A percentile compares a stretch with the other conserved stretches of the same genome.
phyloP scores from a whole-genome alignment of 495 filamentous ascomycete genomes.

The Podospora sp. region DNA sequence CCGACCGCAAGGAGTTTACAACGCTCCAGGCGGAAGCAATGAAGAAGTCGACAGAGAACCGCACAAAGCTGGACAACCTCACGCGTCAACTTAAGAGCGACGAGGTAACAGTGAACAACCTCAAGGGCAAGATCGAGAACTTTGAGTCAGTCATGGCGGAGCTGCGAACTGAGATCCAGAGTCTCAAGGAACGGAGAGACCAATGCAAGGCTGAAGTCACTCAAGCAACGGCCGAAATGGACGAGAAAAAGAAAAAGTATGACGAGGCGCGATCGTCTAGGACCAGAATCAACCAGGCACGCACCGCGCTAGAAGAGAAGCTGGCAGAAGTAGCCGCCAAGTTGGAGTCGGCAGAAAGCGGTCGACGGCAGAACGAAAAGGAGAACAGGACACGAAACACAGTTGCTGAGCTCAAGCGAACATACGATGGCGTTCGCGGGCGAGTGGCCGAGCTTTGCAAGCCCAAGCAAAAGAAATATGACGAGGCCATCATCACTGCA shows the following conservation, averaged over 20 bases:
- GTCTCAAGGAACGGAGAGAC: constrained; percentile 67
- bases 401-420: constrained; percentile 81
- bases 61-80: constrained; percentile 81
- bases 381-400: constrained; percentile 76
- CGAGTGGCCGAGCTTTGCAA: constrained; percentile 90
- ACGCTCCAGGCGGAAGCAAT: constrained; percentile 83
- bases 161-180: constrained; percentile 69
- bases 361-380: constrained; percentile 78
- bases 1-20: constrained; percentile 88
- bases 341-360: constrained; percentile 79
- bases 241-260: constrained; percentile 85
- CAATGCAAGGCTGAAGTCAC: constrained; percentile 62
- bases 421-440: constrained; percentile 89
- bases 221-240: constrained; percentile 73
- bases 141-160: constrained; percentile 72
- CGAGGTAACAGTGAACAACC: constrained; percentile 79
- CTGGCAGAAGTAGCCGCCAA: constrained; percentile 76
- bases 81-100: constrained; percentile 85
- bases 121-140: constrained; percentile 82
- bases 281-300: constrained; percentile 71
- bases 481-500: constrained; percentile 88
- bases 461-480: constrained; percentile 93
- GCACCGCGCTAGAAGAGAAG: constrained; percentile 89
- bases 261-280: constrained; percentile 85
- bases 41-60: constrained; percentile 77